Conservation (phyloP, 1,139 yeast genomes). For the Lodderomyces theae region DNA sequence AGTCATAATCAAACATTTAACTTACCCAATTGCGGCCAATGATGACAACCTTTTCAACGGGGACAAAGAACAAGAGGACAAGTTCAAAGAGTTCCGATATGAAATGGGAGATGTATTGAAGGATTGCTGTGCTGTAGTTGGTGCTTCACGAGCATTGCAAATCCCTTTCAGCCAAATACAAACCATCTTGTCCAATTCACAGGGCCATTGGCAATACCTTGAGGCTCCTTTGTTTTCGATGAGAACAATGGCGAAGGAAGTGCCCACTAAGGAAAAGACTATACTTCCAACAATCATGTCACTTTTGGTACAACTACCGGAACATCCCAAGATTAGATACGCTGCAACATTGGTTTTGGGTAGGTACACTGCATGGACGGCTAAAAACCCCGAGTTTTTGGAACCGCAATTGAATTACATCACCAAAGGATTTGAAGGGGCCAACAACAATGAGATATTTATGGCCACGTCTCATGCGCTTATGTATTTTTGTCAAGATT, state of each 20-base stretch:
- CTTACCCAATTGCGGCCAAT: slow-evolving; percentile 60
- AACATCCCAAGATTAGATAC: slow-evolving; percentile 81
- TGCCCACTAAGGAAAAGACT: slow-evolving; percentile 62
- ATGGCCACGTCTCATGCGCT: slow-evolving; percentile 92
- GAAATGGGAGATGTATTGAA: slow-evolving; percentile 96
- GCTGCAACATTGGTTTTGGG: slow-evolving; percentile 93
- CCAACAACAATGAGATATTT: slow-evolving; percentile 49
- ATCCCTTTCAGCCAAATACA: slow-evolving; percentile 59
- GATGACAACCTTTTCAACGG: slow-evolving; percentile 50
- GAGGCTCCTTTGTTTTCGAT: slow-evolving; percentile 90
- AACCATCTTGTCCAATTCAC: slow-evolving; percentile 31
- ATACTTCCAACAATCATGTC: slow-evolving; percentile 80
- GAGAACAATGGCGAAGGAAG: slow-evolving; percentile 94
- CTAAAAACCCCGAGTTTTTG: slow-evolving; percentile 75
- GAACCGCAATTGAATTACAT: slow-evolving; percentile 85
- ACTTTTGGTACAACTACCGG: slow-evolving; percentile 67
- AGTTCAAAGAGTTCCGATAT: slow-evolving; percentile 88
- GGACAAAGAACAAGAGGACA: slow-evolving; percentile 82
- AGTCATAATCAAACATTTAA: slow-evolving; percentile 68
- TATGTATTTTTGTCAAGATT: slow-evolving; percentile 93
- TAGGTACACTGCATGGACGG: slow-evolving; percentile 93
- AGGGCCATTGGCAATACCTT: slow-evolving; percentile 70
- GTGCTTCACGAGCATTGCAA: slow-evolving; percentile 64
- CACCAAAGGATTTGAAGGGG: slow-evolving; percentile 65
- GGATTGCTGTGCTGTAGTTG: slow-evolving; percentile 90